These are phyloP conservation scores for Lactifluus rugatus DNA, from an alignment of 768 basidiomycete genomes.

Conservation along the genomic window DNA sequence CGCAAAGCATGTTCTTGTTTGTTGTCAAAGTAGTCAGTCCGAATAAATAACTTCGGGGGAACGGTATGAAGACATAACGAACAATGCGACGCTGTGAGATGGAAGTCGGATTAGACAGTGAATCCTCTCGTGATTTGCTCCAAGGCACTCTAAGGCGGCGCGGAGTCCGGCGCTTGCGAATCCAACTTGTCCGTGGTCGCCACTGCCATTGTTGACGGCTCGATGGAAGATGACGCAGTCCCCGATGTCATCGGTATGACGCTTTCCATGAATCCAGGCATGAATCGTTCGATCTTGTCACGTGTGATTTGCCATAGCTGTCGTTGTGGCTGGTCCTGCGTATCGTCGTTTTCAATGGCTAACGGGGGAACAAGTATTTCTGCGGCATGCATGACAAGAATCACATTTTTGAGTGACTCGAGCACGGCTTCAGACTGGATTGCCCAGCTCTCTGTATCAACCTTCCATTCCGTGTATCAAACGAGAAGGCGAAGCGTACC, in stretches of 20 bases:
- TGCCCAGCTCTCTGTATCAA: not conserved
- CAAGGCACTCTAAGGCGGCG: not conserved
- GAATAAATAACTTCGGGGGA: not conserved
- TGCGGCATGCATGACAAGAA: constrained; percentile 92
- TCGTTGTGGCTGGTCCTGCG: constrained; percentile 51
- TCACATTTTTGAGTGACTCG: constrained; percentile 92
- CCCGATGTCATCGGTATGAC: constrained; percentile 42
- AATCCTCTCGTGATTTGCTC: not conserved
- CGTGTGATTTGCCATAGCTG: constrained; percentile 80
- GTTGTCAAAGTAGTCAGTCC: not conserved
- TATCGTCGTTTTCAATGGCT: constrained; percentile 29
- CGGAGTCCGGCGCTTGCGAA: not conserved
- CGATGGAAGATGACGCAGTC: constrained; percentile 5
- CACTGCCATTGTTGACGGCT: not conserved
- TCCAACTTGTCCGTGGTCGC: not conserved
- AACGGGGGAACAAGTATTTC: constrained; percentile 67
- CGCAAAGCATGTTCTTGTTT: not conserved
- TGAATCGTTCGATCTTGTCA: constrained; percentile 80
- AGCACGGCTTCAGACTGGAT: constrained; percentile 85
- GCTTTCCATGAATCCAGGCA: constrained; percentile 80
- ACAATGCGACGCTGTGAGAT: not conserved
- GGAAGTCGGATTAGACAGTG: not conserved
- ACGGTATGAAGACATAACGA: not conserved
- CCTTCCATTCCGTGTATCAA: not conserved
- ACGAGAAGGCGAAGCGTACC: constrained; percentile 38